Conservation (phyloP, 148 eudicot species). For the Chenopodium album region DNA sequence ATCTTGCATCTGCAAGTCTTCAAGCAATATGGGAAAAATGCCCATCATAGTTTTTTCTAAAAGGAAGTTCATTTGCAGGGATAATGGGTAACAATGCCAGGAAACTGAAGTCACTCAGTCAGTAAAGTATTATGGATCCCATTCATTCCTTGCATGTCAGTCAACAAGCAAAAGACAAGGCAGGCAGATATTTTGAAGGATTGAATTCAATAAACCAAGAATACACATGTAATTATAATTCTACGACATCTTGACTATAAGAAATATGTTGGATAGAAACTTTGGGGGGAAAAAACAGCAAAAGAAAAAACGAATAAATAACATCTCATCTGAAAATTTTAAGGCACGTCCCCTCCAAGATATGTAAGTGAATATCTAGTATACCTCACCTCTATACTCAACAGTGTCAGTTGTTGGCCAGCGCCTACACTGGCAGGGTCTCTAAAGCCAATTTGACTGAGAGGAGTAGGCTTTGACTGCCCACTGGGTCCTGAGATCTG, state of each 20-base stretch:
- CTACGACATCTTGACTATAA: background rate
- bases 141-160: background rate
- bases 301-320: background rate
- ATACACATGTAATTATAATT: background rate
- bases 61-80: background rate
- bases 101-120: background rate
- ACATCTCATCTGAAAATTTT: background rate
- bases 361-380: background rate
- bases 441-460: constrained; percentile 89
- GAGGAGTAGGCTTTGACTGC: constrained; percentile 65
- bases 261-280: background rate
- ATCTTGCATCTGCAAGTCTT: background rate
- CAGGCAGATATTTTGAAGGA: background rate
- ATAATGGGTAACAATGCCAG: background rate
- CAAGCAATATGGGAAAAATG: background rate
- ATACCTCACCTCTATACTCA: constrained; percentile 72
- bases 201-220: background rate
- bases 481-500: constrained; percentile 90
- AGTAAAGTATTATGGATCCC: background rate
- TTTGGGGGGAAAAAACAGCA: too few species aligned
- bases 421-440: constrained; percentile 93
- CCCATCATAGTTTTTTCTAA: background rate
- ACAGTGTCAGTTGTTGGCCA: constrained; percentile 84
- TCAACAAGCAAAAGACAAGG: background rate
- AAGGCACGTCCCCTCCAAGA: background rate